A percentile compares a stretch with the other conserved stretches of the same genome.
phyloP scores from a whole-genome alignment of 2,329 filamentous ascomycete genomes.

The Fusarium xylarioides region DNA sequence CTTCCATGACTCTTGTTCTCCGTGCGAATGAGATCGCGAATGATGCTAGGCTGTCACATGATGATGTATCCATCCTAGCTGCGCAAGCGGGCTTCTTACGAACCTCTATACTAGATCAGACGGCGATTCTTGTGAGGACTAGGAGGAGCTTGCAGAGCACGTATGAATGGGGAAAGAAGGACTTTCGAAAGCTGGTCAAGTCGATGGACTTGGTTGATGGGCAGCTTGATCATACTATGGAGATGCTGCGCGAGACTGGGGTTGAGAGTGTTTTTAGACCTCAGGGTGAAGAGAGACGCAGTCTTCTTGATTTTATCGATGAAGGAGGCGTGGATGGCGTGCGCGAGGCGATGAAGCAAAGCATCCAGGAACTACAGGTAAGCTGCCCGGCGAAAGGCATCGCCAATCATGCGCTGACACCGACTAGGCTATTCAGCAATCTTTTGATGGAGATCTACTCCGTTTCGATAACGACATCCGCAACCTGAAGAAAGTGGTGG shows the following conservation, averaged over 20 bases:
- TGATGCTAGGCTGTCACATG: conserved; percentile 76
- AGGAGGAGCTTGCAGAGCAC: conserved; percentile 62
- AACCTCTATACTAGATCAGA: conserved; percentile 67
- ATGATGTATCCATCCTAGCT: conserved; percentile 78
- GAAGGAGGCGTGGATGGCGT: conserved; percentile 74
- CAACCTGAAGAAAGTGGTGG: conserved; percentile 67
- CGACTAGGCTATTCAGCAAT: conserved; percentile 67
- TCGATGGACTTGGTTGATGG: conserved; percentile 73
- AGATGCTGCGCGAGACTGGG: conserved; percentile 68
- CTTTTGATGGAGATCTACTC: conserved; percentile 79
- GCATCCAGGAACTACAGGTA: conserved; percentile 76
- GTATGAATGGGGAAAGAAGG: conserved; percentile 66
- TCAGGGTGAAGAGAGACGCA: conserved; percentile 65
- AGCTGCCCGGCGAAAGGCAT: conserved; percentile 1
- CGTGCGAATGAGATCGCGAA: conserved; percentile 88
- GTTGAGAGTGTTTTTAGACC: conserved; percentile 73
- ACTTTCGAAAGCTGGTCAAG: conserved; percentile 69
- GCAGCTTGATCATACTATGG: conserved; percentile 72
- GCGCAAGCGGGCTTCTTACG: conserved; percentile 75
- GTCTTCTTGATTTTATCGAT: conserved; percentile 79
- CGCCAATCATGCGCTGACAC: conserved; percentile 8
- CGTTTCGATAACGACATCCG: conserved; percentile 80
- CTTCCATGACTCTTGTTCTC: conserved; percentile 82
- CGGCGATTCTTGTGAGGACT: conserved; percentile 60
- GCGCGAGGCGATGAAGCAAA: conserved; percentile 72